Conservation (phyloP, 2,329 filamentous ascomycete genomes). For the Ophiocordyceps camponoti-rufipedis region DNA sequence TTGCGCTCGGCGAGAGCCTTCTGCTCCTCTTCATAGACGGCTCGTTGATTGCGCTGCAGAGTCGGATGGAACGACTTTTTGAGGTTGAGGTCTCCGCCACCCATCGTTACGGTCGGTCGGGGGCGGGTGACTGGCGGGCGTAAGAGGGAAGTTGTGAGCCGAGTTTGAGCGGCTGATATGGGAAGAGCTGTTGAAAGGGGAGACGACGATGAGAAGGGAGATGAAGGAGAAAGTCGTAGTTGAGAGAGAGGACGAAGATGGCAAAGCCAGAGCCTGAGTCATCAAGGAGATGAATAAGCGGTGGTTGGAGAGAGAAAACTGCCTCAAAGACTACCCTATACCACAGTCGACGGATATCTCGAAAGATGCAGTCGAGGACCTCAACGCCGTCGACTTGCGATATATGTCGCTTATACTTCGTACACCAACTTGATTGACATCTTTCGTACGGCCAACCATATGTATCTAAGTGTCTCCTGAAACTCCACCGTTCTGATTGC, state of each 20-base stretch:
- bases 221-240: too few relatives aligned
- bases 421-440: background rate
- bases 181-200: background rate
- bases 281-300: too few relatives aligned
- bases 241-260: too few relatives aligned
- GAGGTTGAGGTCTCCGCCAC: slow-evolving; percentile 84
- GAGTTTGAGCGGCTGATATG: background rate
- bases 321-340: too few relatives aligned
- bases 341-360: too few relatives aligned
- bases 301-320: too few relatives aligned
- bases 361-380: too few relatives aligned
- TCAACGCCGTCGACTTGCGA: too few relatives aligned
- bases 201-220: too few relatives aligned
- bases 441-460: background rate
- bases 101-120: slow-evolving; percentile 41
- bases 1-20: slow-evolving; percentile 90
- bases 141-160: background rate
- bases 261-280: too few relatives aligned
- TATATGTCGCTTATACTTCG: too few relatives aligned
- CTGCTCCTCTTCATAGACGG: slow-evolving; percentile 82
- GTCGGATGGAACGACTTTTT: slow-evolving; percentile 93
- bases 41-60: slow-evolving; percentile 75
- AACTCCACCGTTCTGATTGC: background rate
- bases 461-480: too few relatives aligned
- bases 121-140: background rate